Evolutionary conservation across 768 basidiomycete species (phyloP).

Genomic region (Dacryopinax primogenitus): DNA sequence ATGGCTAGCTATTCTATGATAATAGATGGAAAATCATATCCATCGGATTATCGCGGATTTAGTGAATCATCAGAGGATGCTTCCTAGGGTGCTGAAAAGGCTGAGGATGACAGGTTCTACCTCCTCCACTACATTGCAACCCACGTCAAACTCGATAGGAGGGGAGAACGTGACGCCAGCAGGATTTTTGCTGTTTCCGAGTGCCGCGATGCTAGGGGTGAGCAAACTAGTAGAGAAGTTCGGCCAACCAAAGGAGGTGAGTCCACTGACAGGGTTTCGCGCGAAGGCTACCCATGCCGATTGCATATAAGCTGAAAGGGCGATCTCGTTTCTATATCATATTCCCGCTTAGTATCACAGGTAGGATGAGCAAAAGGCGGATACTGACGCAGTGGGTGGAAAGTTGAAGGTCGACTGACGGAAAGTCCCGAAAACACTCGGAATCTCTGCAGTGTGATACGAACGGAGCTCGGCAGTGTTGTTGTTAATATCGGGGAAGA

Average conservation of each 20-base stretch:
- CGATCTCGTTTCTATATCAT: conserved; percentile 18
- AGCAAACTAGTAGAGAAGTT: conserved; percentile 11
- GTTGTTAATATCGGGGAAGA: not conserved
- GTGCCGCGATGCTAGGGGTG: not conserved
- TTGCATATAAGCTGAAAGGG: conserved; percentile 29
- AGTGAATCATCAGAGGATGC: not conserved
- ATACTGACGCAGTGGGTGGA: not conserved
- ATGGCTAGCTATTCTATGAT: too few species aligned
- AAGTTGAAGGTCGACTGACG: conserved; percentile 18
- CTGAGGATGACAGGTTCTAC: not conserved
- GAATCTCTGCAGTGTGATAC: conserved; percentile 32
- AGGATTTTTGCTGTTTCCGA: not conserved
- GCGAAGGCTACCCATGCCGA: conserved; percentile 35
- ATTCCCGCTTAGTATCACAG: not conserved
- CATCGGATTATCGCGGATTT: not conserved
- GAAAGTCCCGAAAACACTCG: conserved; percentile 29
- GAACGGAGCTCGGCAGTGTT: conserved; percentile 19
- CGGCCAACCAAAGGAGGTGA: conserved; percentile 25
- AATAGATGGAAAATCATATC: too few species aligned
- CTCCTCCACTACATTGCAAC: not conserved
- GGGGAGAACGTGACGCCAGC: not conserved
- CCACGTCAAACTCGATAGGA: not conserved
- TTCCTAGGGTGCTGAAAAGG: not conserved
- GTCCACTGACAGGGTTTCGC: conserved; percentile 27
- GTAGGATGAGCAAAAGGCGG: not conserved